Evolutionary conservation across 2,329 filamentous ascomycete genomes (phyloP).

Genomic region (Rutstroemia sp.): DNA sequence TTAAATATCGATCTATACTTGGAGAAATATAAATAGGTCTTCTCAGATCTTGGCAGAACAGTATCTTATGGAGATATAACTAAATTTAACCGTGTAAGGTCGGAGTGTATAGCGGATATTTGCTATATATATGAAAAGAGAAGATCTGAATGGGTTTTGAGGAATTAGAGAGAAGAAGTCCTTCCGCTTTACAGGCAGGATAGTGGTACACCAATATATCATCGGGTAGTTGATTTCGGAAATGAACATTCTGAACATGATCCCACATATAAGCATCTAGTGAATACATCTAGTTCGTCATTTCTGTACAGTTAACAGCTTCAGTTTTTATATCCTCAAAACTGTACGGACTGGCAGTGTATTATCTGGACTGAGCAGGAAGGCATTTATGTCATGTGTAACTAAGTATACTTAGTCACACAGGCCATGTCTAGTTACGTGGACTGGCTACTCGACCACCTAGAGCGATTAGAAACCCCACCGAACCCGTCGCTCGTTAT

Average conservation of each 20-base stretch:
- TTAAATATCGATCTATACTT: not conserved
- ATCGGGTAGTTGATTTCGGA: conserved; percentile 3
- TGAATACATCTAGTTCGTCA: not conserved
- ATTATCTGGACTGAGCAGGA: not conserved
- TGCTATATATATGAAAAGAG: not conserved
- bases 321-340: not conserved
- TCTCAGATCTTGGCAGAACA: not conserved
- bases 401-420: too few species aligned
- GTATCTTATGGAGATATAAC: not conserved
- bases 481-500: too few species aligned
- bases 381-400: too few species aligned
- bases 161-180: not conserved
- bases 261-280: conserved; percentile 10
- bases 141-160: not conserved
- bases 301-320: not conserved
- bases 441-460: too few species aligned
- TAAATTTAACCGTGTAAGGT: not conserved
- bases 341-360: not conserved
- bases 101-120: not conserved
- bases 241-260: not conserved
- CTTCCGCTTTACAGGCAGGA: not conserved
- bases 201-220: conserved; percentile 8
- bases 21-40: not conserved
- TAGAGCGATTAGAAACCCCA: too few species aligned
- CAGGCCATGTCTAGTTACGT: too few species aligned